Evolutionary conservation across 106 monocot species (phyloP).

Genomic region (Acorus gramineus): DNA sequence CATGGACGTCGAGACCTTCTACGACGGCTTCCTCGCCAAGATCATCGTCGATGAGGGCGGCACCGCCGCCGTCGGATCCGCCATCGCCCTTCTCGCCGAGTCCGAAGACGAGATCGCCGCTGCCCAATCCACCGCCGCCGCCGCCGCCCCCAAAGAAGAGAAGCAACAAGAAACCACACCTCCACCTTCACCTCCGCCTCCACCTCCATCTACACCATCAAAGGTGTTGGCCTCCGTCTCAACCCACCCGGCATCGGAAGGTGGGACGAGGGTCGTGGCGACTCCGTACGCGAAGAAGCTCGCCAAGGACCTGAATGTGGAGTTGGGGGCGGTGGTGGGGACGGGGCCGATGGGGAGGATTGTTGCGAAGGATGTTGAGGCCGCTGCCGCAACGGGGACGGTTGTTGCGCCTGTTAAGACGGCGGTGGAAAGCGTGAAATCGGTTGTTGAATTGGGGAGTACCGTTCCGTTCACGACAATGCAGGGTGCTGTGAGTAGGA

Average conservation of each 20-base stretch:
- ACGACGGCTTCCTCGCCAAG: conserved; percentile 62
- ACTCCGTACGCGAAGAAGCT: conserved; percentile 92
- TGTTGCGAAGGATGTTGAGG: conserved; percentile 88
- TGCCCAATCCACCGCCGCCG: conserved; percentile 27
- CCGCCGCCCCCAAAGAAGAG: conserved; percentile 10
- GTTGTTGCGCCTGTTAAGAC: background rate
- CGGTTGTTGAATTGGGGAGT: conserved; percentile 38
- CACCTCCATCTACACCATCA: conserved; percentile 1
- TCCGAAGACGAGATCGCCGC: conserved; percentile 45
- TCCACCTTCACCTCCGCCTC: conserved; percentile 6
- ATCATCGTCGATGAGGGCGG: conserved; percentile 46
- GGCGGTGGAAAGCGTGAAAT: background rate
- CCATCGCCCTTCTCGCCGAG: conserved; percentile 67
- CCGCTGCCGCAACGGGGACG: conserved; percentile 22
- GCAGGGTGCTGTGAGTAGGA: conserved; percentile 81
- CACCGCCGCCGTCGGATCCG: conserved; percentile 57
- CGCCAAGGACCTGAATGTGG: conserved; percentile 75
- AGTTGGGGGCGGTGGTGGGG: conserved; percentile 38
- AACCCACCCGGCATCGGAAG: conserved; percentile 39
- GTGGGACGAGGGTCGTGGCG: conserved; percentile 53
- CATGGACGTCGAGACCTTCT: conserved; percentile 82
- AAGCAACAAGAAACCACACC: background rate
- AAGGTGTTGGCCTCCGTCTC: background rate
- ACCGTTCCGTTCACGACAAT: conserved; percentile 75
- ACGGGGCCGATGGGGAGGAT: conserved; percentile 82